Base-by-base conservation (phyloP, 2,329 filamentous ascomycete species). In the Aspergillus latus region DNA sequence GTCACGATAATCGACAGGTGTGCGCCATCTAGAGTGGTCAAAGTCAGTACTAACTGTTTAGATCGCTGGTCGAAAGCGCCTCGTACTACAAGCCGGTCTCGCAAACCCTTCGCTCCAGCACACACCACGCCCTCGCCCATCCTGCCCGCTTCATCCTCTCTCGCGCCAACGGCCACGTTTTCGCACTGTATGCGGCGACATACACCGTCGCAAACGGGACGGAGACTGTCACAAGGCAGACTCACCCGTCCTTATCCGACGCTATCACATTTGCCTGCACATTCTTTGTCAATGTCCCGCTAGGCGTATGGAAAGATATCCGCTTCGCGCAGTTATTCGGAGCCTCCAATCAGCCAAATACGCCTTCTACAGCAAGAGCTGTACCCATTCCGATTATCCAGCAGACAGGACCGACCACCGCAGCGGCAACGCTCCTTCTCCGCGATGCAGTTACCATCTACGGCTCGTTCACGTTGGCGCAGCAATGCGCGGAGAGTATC, bases 381-480 rank as follows among this genome's bases (percentile, higher is more conserved):
- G 15, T 3, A 1, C 48, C 37, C 11, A 2, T 30, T 2, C 21
- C 16, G 3, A 46, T 5, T 11, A 34, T n/a, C 6, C 28, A 21
- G 29, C 32, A 10, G 11, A 29, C 44, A 3, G 49, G 29, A 32
- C 34, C 16, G 4, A 15, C 9, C 3, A 28, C 44, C 7, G 64
- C 64, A 5, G 63, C 62, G n/a, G 61, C 62, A 0, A 82, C 95
- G 46, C 96, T 96, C 76, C 85, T 89, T 1, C 64, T 87, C 42
- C 85, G 92, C 64, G 92, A 96, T 76, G 88, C 86, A 72, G 75
- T 95, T 57, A 96, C 92, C 51, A 91, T 96, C 64, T 95, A 94
- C 69, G 68, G 68, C 1, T 70, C 66, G 0, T 71, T 71, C 15
- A 70, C 66, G 1, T 58, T 71, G 15, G 66, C 66, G 1, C 65